Evolutionary conservation across 345 rosid species (phyloP).

Genomic region (Linum tenue): DNA sequence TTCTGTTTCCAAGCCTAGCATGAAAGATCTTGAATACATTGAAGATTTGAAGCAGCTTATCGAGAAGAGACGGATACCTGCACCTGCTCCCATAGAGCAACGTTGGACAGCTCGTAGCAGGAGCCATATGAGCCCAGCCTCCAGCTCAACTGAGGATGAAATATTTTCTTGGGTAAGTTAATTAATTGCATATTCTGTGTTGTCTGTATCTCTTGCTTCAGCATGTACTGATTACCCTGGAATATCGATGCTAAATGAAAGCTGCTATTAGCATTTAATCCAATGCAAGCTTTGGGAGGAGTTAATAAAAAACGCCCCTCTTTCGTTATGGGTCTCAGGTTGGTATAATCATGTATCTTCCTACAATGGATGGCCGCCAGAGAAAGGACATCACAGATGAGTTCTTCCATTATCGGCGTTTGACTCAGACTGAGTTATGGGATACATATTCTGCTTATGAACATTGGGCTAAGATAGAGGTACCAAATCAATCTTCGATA

Average conservation of each 20-base stretch:
- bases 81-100: conserved; percentile 91
- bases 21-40: conserved; percentile 89
- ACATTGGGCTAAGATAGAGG: conserved; percentile 99
- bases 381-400: conserved; percentile 93
- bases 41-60: conserved; percentile 74
- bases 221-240: too few species aligned
- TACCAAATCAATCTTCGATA: conserved; percentile 21
- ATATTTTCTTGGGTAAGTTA: conserved; percentile 80
- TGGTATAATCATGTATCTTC: conserved; percentile 97
- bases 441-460: conserved; percentile 76
- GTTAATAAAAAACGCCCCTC: not conserved
- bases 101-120: conserved; percentile 87
- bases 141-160: conserved; percentile 59
- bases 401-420: conserved; percentile 74
- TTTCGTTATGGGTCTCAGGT: conserved; percentile 38
- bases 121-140: conserved; percentile 87
- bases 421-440: conserved; percentile 64
- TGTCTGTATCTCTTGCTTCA: too few species aligned
- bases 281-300: not conserved
- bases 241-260: too few species aligned
- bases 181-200: too few species aligned
- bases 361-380: conserved; percentile 82
- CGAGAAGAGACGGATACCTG: conserved; percentile 68
- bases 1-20: conserved; percentile 64
- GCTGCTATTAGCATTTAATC: too few species aligned